Conservation (phyloP, 345 rosid species). For the Citropsis articulata region DNA sequence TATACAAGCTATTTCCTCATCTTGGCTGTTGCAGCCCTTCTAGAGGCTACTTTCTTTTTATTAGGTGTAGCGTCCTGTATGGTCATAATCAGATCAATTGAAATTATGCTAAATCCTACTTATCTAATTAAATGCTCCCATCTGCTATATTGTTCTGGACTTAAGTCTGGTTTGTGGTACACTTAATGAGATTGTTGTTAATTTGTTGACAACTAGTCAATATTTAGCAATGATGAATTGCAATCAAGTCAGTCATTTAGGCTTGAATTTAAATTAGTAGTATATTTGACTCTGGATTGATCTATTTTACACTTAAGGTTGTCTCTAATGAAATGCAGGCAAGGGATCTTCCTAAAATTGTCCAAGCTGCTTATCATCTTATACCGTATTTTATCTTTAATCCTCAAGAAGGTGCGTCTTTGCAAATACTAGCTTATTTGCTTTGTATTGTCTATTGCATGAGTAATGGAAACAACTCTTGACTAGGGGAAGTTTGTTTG, state of each 20-base stretch:
- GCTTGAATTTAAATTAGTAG: background rate
- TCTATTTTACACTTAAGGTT: background rate
- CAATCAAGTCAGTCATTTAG: background rate
- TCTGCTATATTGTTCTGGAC: background rate
- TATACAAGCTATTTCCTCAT: background rate
- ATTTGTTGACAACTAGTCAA: background rate
- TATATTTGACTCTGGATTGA: background rate
- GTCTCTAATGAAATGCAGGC: slow-evolving; percentile 52
- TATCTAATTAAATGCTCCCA: background rate
- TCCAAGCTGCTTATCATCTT: slow-evolving; percentile 74
- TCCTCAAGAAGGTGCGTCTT: slow-evolving; percentile 75
- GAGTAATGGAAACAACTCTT: background rate
- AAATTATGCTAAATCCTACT: background rate
- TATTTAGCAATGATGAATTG: background rate
- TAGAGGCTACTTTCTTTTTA: background rate
- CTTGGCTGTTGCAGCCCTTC: background rate
- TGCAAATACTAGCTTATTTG: background rate
- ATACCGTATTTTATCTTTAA: slow-evolving; percentile 88
- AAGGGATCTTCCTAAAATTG: slow-evolving; percentile 80
- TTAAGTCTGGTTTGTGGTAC: background rate
- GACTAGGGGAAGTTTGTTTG: background rate
- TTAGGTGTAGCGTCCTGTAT: background rate
- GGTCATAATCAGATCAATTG: background rate
- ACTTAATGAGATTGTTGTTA: background rate
- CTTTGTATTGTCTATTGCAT: background rate